Evolutionary conservation across 1,284 basidiomycete genomes (phyloP).

Genomic region (Trichosporon ovoides): DNA sequence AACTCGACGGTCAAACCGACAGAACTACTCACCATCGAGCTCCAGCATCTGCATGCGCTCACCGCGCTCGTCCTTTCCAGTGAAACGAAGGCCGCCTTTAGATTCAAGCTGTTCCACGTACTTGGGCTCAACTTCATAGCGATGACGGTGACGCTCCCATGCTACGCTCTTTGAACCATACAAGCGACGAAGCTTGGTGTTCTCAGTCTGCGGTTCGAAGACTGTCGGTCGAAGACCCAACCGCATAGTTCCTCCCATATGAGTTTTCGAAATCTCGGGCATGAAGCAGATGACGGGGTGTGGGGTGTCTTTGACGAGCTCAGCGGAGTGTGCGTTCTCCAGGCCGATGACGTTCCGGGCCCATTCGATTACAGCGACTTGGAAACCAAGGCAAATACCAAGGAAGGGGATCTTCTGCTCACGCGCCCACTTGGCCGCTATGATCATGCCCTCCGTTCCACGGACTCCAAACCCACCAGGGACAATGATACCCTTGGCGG

Average conservation of each 20-base stretch:
- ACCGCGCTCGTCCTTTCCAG: conserved; percentile 90
- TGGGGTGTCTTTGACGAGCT: conserved; percentile 61
- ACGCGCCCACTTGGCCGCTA: conserved; percentile 92
- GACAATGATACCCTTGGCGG: conserved; percentile 88
- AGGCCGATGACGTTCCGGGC: conserved; percentile 78
- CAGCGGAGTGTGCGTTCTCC: conserved; percentile 73
- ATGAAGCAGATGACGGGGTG: conserved; percentile 91
- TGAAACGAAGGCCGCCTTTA: conserved; percentile 68
- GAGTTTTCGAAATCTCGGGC: conserved; percentile 97
- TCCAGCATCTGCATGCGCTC: conserved; percentile 98
- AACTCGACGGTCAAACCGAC: neutral
- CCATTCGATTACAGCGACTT: conserved; percentile 94
- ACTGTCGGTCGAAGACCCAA: conserved; percentile 90
- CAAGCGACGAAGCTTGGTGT: conserved; percentile 68
- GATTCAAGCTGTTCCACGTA: conserved; percentile 69
- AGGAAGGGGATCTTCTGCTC: conserved; percentile 93
- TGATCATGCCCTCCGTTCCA: conserved; percentile 95
- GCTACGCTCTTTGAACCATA: conserved; percentile 80
- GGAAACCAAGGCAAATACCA: conserved; percentile 97
- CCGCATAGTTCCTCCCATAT: conserved; percentile 98
- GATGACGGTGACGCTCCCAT: conserved; percentile 96
- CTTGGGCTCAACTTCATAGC: conserved; percentile 93
- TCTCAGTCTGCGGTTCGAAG: conserved; percentile 61
- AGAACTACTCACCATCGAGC: conserved; percentile 59
- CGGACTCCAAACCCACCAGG: conserved; percentile 93